Evolutionary conservation across 345 rosid species (phyloP).

Genomic region (Pistacia integerrima): DNA sequence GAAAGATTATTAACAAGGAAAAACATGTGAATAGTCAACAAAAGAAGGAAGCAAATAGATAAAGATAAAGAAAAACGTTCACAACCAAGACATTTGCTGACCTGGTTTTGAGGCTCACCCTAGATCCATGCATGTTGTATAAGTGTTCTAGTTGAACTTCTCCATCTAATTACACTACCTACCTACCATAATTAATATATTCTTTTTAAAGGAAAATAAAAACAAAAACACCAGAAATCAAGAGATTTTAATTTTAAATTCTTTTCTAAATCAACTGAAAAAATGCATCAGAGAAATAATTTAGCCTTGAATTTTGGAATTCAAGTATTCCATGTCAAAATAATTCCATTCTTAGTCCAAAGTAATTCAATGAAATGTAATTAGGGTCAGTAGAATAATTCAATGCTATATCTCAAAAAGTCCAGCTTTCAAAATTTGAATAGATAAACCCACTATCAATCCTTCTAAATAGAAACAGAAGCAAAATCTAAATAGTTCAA

Average conservation of each 20-base stretch:
- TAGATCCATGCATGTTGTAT: neutral
- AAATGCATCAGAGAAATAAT: neutral
- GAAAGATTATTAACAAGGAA: too few species aligned
- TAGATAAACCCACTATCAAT: neutral
- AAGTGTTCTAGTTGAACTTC: neutral
- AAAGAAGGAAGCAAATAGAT: neutral
- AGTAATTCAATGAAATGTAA: too few species aligned
- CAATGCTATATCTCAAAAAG: neutral
- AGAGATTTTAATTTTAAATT: neutral
- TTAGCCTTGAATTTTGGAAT: neutral
- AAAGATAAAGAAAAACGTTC: neutral
- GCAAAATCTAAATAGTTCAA: too few species aligned
- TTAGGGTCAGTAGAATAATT: neutral
- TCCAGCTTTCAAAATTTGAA: neutral
- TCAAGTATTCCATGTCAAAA: neutral
- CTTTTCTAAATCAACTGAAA: too few species aligned
- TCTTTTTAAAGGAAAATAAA: too few species aligned
- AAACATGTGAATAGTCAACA: too few species aligned
- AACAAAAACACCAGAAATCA: neutral
- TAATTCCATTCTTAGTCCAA: neutral
- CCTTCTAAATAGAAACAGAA: too few species aligned
- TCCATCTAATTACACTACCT: neutral
- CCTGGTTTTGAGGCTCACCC: neutral
- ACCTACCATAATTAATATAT: neutral
- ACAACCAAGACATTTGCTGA: neutral